Evolutionary conservation across 1,139 yeast genomes (phyloP), one percentile per base, ranked within the genome.

Genomic region (Diutina catenulata): DNA sequence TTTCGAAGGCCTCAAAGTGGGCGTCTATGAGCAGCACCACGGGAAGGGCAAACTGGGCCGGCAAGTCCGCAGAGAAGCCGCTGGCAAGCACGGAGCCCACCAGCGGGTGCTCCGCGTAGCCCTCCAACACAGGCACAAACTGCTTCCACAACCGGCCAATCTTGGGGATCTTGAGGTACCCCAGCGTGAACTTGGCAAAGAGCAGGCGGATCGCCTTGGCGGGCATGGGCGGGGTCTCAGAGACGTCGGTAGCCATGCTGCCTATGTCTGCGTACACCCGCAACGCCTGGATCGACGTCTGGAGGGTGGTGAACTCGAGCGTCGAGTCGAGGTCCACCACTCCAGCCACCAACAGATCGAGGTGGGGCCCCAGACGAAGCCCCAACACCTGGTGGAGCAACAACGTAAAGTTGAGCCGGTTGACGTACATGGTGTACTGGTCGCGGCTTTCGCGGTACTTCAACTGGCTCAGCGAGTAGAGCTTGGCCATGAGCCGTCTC

Each of bases 381-480:
- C 52, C 55, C 1, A 69, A 60, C 3, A 64, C 38, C 43, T 61
- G 70, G 7, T 53, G 45, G 23, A 66, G 49, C 16, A 67, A 42
- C 7, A 61, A 43, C 3, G 64, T 49, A 36, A 64, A 59, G 42
- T 67, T 67, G 28, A 64, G 45, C 36, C 72, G 45, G 43, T 67
- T 67, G 19, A 56, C 45, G 40, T 59, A 65, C 53, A 62, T 64
- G 4, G 52, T 52, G 33, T 47, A 57, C 37, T 57, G 56, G 5
- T 47, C 48, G 28, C 49, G 50, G 1, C 43, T 42, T 18, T 51
- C 47, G 23, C 48, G 50, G 38, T 62, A 64, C 3, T 49, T 55
- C 37, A 49, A 63, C 36, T 55, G 60, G 40, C 69, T 63, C 2
- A 70, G 62, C 0, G 64, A 57, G 26, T 64, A 53, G 22, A 67